These are phyloP conservation scores for Verbena officinalis DNA, from an alignment of 257 asterid species.

Conservation along the genomic window DNA sequence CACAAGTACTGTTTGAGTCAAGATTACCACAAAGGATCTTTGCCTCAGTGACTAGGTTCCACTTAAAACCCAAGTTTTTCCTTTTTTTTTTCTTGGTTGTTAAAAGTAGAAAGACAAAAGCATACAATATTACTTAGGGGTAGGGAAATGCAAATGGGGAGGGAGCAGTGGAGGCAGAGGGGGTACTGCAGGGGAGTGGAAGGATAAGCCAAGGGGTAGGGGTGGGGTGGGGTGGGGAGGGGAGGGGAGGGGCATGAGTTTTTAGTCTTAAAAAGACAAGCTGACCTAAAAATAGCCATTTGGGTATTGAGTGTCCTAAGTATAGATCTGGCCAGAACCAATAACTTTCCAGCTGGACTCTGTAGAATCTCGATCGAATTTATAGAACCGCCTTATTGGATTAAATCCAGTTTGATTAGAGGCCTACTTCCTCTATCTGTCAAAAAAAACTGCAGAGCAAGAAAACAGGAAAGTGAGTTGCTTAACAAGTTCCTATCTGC, in stretches of 20 bases:
- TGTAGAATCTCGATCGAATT: constrained; percentile 42
- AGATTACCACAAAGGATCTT: constrained; percentile 9
- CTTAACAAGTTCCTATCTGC: constrained; percentile 3
- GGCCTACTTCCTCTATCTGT: constrained; percentile 42
- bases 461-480: constrained; percentile 37
- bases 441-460: constrained; percentile 44
- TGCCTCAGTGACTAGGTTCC: constrained; percentile 19
- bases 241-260: constrained; percentile 34
- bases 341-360: constrained; percentile 40
- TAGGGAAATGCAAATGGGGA: constrained; percentile 18
- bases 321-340: constrained; percentile 34
- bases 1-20: constrained; percentile 12
- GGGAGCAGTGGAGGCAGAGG: not conserved
- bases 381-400: constrained; percentile 45
- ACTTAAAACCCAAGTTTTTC: constrained; percentile 23
- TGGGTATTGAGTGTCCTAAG: constrained; percentile 33
- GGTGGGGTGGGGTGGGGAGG: constrained; percentile 21
- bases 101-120: constrained; percentile 15
- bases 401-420: constrained; percentile 38
- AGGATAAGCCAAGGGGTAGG: constrained; percentile 23
- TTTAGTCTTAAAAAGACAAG: constrained; percentile 19
- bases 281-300: constrained; percentile 45
- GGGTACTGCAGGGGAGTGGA: constrained; percentile 14
- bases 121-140: constrained; percentile 9
- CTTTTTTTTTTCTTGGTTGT: not conserved